These are phyloP conservation scores for Penicillium sp. DNA, from an alignment of 2,329 filamentous ascomycete genomes.

Conservation along the genomic window DNA sequence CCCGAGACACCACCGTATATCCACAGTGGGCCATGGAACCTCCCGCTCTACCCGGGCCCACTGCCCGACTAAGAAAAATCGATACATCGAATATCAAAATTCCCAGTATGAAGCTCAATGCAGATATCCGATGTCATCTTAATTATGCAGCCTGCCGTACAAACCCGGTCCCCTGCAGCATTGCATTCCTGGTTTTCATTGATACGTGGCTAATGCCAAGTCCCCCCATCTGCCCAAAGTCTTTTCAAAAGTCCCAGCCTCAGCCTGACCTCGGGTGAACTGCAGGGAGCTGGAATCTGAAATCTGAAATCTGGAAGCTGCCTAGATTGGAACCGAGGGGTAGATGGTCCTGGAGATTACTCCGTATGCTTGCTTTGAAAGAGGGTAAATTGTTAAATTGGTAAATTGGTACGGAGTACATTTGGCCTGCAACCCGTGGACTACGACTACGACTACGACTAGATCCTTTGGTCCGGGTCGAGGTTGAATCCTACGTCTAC, in stretches of 20 bases:
- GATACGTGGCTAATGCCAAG: not conserved
- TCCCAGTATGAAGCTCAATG: not conserved
- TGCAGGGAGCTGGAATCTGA: no score
- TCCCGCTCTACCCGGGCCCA: not conserved
- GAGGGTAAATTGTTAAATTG: not conserved
- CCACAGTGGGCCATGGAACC: conserved; percentile 6
- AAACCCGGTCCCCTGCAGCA: not conserved
- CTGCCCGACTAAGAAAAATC: not conserved
- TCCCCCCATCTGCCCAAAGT: no score
- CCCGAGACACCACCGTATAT: not conserved
- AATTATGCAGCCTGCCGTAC: not conserved
- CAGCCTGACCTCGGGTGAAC: no score
- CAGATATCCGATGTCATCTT: not conserved
- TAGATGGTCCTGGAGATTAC: not conserved
- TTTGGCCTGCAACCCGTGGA: not conserved
- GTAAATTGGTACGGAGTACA: not conserved
- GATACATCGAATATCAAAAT: conserved; percentile 5
- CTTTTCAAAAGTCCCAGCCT: no score
- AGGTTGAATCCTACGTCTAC: not conserved
- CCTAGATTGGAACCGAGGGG: no score
- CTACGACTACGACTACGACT: not conserved
- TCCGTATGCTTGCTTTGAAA: not conserved
- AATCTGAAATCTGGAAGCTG: no score
- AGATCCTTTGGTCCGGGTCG: not conserved
- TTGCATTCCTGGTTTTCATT: not conserved